Evolutionary conservation across 768 basidiomycete genomes (phyloP).

Genomic region (Boletus sp.): DNA sequence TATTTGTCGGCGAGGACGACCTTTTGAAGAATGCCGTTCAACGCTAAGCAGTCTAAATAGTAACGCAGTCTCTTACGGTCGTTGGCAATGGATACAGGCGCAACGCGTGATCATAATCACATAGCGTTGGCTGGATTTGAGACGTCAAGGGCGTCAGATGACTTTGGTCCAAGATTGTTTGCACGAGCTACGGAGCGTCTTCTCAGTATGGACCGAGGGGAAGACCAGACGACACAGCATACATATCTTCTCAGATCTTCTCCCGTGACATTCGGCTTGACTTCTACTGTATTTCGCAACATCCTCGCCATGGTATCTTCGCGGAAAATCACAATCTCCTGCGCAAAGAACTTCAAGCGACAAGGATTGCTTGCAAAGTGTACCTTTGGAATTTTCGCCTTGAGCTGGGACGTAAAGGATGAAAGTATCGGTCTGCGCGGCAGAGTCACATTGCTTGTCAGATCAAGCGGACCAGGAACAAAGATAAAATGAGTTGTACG

Average conservation of each 20-base stretch:
- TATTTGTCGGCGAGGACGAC: conserved; percentile 95
- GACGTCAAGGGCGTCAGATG: conserved; percentile 88
- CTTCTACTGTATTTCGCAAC: conserved; percentile 86
- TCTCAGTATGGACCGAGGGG: neutral
- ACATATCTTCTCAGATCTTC: conserved; percentile 90
- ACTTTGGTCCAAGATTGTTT: conserved; percentile 92
- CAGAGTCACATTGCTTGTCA: conserved; percentile 74
- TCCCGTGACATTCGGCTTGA: conserved; percentile 76
- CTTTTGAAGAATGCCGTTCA: conserved; percentile 39
- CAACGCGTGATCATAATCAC: conserved; percentile 90
- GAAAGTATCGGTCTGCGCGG: conserved; percentile 82
- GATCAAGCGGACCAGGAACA: conserved; percentile 91
- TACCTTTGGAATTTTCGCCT: conserved; percentile 70
- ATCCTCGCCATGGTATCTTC: conserved; percentile 93
- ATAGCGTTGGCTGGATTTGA: conserved; percentile 80
- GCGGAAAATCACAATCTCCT: conserved; percentile 92
- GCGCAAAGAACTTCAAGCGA: conserved; percentile 90
- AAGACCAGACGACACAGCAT: conserved; percentile 30
- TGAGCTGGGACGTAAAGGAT: conserved; percentile 67
- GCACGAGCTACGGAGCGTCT: conserved; percentile 67
- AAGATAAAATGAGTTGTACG: conserved; percentile 87
- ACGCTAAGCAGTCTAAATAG: neutral
- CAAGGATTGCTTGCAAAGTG: conserved; percentile 91
- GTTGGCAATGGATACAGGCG: conserved; percentile 94
- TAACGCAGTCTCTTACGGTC: conserved; percentile 52